These are phyloP conservation scores for Datura wrightii DNA, from an alignment of 257 asterid genomes.

Conservation along the genomic window DNA sequence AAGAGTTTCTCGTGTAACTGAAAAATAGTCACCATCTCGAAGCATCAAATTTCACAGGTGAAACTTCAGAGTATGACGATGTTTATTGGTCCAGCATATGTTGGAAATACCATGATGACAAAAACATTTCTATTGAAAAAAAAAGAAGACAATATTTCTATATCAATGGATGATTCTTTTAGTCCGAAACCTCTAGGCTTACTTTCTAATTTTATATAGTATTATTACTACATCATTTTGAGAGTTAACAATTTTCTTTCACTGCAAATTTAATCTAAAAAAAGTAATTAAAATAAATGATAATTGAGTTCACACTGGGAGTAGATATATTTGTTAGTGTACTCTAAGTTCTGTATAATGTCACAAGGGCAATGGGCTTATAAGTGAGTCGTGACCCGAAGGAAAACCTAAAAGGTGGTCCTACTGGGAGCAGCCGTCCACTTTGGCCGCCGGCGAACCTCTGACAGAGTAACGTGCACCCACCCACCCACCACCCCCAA, in stretches of 20 bases:
- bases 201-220: background rate
- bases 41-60: no score
- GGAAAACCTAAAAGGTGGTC: conserved; percentile 1
- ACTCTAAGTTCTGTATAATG: background rate
- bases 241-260: background rate
- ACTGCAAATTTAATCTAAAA: background rate
- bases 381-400: background rate
- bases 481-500: background rate
- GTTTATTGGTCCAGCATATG: no score
- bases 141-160: no score
- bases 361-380: background rate
- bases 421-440: conserved; percentile 24
- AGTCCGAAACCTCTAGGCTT: background rate
- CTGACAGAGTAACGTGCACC: conserved; percentile 32
- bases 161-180: background rate
- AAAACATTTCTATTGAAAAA: background rate
- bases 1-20: no score
- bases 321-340: background rate
- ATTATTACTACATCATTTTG: background rate
- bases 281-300: background rate
- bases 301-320: background rate
- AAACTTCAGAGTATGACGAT: no score
- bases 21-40: no score
- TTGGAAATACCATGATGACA: background rate
- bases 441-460: conserved; percentile 26